Evolutionary conservation across 2,329 filamentous ascomycete genomes (phyloP), one percentile per base, ranked within the genome.

Genomic region (Aspergillus sp.): DNA sequence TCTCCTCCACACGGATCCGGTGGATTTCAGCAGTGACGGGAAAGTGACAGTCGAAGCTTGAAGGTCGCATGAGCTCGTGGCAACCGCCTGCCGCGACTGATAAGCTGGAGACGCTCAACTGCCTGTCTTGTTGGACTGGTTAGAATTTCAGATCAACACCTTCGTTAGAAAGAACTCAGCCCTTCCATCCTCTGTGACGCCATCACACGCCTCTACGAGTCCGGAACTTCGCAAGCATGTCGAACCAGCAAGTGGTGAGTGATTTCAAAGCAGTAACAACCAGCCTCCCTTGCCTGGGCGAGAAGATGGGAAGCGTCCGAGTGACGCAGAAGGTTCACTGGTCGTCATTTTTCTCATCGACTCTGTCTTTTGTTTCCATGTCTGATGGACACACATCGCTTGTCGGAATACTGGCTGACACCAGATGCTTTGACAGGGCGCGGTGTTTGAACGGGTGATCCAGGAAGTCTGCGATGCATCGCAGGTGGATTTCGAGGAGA

Each of bases 401-500:
- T 49, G 50, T 53, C n/a, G 55, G 52, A 47, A 60, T 47, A 38
- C 55, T 58, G 44, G 59, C 68, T 72, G 55, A 71, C 63, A 59
- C 54, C 49, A 47, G 55, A 53, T 62, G 53, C 54, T 51, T 45
- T 54, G 45, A 64, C 57, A 85, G 78, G 94, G 94, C 66, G 76
- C 78, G 61, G 87, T 97, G 67, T 99, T 96, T 68, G 80, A 87
- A 57, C 90, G 94, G 76, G 91, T 99, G 70, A 90, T 97, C 73
- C 87, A 93, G 64, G 88, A 89, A 77, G 92, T 99, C 68, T 89
- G 96, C 73, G 88, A 93, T 64, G 86, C 87, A 61, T 96, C 93
- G 67, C 84, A 89, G 67, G 89, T 93, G 67, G 94, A 97, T 75
- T 97, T 99, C 71, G 94, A 99, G 73, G 94, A 99, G 76, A 90